A percentile compares a stretch with the other conserved stretches of the same genome.
phyloP scores from a whole-genome alignment of 1,284 basidiomycete genomes.

The Hypsizygus ulmarius region DNA sequence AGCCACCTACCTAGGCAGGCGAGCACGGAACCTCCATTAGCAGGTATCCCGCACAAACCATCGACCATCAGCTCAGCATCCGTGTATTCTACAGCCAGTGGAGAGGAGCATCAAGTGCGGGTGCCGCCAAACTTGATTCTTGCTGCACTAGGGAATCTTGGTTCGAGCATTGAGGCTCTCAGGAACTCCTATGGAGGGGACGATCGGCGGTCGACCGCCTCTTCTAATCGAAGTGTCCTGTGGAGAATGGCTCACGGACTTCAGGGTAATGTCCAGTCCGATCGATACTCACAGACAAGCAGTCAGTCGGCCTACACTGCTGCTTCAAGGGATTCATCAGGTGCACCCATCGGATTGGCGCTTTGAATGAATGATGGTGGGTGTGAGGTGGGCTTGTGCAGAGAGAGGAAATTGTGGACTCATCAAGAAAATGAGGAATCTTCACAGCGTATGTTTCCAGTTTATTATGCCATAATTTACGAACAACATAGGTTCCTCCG shows the following conservation, averaged over 20 bases:
- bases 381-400: background rate
- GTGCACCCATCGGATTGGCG: slow-evolving; percentile 23
- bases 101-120: slow-evolving; percentile 31
- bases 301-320: slow-evolving; percentile 9
- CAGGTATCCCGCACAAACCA: slow-evolving; percentile 23
- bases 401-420: background rate
- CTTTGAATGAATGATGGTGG: slow-evolving; percentile 14
- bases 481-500: slow-evolving; percentile 3
- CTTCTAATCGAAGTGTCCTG: slow-evolving; percentile 23
- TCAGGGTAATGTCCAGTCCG: slow-evolving; percentile 3
- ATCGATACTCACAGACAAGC: slow-evolving; percentile 22
- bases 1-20: slow-evolving; percentile 3
- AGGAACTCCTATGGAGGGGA: slow-evolving; percentile 17
- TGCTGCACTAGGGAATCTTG: slow-evolving; percentile 30
- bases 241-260: slow-evolving; percentile 13
- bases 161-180: slow-evolving; percentile 12
- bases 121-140: slow-evolving; percentile 31
- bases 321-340: slow-evolving; percentile 23
- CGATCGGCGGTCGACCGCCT: slow-evolving; percentile 19
- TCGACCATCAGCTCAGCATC: slow-evolving; percentile 35
- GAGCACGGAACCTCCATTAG: slow-evolving; percentile 4
- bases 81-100: slow-evolving; percentile 36
- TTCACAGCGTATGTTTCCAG: background rate
- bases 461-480: slow-evolving; percentile 7
- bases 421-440: slow-evolving; percentile 1